Percentiles rank a stretch among this genome's conserved stretches.
Conservation (phyloP, 768 basidiomycete species). For the Pleurotus ostreatus region DNA sequence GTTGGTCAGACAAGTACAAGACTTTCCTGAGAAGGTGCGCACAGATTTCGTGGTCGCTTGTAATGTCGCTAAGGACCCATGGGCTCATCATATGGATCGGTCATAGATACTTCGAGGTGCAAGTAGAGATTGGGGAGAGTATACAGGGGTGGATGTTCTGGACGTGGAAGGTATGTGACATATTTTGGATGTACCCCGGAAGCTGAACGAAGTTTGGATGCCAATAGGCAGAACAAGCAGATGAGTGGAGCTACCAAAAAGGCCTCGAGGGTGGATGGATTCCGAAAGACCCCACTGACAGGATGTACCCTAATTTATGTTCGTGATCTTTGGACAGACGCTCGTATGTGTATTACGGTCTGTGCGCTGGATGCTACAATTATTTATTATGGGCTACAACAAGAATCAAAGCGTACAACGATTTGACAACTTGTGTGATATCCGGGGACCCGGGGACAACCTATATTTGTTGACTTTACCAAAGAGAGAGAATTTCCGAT, state of each 20-base stretch:
- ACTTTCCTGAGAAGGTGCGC: conserved; percentile 57
- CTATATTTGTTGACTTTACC: too few species aligned
- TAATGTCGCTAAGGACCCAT: neutral
- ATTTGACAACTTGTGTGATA: too few species aligned
- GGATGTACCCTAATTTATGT: conserved; percentile 64
- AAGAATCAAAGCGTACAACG: too few species aligned
- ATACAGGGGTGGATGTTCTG: conserved; percentile 73
- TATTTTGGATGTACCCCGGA: neutral
- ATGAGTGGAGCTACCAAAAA: conserved; percentile 75
- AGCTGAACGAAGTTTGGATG: neutral
- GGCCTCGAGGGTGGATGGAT: conserved; percentile 78
- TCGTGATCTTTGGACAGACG: conserved; percentile 19
- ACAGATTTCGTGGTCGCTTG: neutral
- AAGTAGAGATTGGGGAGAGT: conserved; percentile 69
- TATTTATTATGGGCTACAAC: neutral
- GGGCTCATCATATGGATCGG: too few species aligned
- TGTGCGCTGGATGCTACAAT: conserved; percentile 3
- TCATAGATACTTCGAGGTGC: conserved; percentile 73
- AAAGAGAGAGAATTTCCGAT: too few species aligned
- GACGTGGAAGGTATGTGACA: conserved; percentile 66
- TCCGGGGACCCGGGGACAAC: too few species aligned
- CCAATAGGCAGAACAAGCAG: conserved; percentile 55
- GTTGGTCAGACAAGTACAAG: conserved; percentile 62
- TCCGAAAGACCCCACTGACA: conserved; percentile 62
- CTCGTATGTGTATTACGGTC: conserved; percentile 9